Conservation (phyloP, 2,329 filamentous ascomycete species). For the Rutstroemia sp. region DNA sequence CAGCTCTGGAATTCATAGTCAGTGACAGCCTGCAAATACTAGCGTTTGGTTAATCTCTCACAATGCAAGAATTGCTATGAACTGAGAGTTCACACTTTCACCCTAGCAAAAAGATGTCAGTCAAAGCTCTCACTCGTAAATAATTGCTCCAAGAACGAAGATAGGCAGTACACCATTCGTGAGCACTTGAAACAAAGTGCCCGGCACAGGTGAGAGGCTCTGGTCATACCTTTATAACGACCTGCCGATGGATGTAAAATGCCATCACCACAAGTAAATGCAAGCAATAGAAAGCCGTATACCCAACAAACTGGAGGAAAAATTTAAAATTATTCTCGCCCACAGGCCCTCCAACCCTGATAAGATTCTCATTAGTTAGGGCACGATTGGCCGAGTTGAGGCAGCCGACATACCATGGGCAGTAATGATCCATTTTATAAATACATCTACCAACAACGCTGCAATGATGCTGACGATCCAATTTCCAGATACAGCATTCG, state of each 20-base stretch:
- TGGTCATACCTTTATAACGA: conserved; percentile 20
- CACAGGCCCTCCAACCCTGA: conserved; percentile 83
- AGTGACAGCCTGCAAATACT: background rate
- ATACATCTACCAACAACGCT: conserved; percentile 43
- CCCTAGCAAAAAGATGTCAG: conserved; percentile 11
- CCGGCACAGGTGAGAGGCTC: background rate
- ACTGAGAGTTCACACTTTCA: conserved; percentile 45
- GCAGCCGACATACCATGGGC: conserved; percentile 55
- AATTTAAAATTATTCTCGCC: conserved; percentile 85
- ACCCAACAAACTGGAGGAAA: conserved; percentile 81
- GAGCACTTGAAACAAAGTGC: too few species aligned
- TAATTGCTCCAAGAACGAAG: too few species aligned
- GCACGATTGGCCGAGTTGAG: background rate
- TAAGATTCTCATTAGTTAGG: conserved; percentile 3
- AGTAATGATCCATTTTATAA: conserved; percentile 82
- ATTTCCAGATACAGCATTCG: conserved; percentile 78
- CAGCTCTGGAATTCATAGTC: conserved; percentile 33
- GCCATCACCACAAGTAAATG: conserved; percentile 57
- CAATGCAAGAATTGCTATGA: conserved; percentile 60
- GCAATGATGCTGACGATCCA: conserved; percentile 81
- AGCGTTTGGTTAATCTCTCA: conserved; percentile 29
- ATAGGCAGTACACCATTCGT: too few species aligned
- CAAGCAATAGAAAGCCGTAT: conserved; percentile 60
- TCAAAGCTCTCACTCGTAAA: background rate
- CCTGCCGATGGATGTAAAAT: conserved; percentile 49